Conservation (phyloP, 257 asterid genomes). For the Linaria vulgaris region DNA sequence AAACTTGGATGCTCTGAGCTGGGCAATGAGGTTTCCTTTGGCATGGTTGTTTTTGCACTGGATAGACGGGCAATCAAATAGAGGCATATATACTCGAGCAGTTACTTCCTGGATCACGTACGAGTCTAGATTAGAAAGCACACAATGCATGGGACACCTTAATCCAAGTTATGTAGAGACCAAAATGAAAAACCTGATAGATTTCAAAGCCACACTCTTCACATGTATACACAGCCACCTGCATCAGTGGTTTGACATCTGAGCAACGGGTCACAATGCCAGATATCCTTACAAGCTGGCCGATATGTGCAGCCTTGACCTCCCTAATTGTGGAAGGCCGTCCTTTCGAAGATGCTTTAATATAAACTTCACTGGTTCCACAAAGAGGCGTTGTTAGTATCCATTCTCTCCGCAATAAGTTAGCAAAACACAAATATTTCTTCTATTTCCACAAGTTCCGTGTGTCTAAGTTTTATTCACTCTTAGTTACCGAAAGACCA, state of each 20-base stretch:
- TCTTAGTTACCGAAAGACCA: conserved; percentile 1
- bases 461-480: not conserved
- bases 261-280: conserved; percentile 98
- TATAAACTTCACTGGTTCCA: conserved; percentile 81
- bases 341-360: conserved; percentile 79
- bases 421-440: not conserved
- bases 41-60: conserved; percentile 64
- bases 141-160: conserved; percentile 3
- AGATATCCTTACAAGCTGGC: conserved; percentile 87
- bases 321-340: conserved; percentile 90
- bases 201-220: conserved; percentile 98
- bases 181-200: conserved; percentile 65
- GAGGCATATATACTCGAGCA: conserved; percentile 86
- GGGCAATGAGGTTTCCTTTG: conserved; percentile 88
- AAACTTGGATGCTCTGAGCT: conserved; percentile 91
- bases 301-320: conserved; percentile 89
- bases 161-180: conserved; percentile 15
- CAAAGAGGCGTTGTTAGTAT: conserved; percentile 27
- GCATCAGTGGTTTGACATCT: conserved; percentile 95
- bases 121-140: not conserved
- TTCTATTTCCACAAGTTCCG: not conserved
- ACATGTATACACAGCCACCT: conserved; percentile 96
- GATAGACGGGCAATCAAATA: conserved; percentile 79
- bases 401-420: conserved; percentile 7
- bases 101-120: conserved; percentile 72